These are phyloP conservation scores for Hymenoscyphus linearis DNA, from an alignment of 2,329 filamentous ascomycete genomes.

Conservation along the genomic window DNA sequence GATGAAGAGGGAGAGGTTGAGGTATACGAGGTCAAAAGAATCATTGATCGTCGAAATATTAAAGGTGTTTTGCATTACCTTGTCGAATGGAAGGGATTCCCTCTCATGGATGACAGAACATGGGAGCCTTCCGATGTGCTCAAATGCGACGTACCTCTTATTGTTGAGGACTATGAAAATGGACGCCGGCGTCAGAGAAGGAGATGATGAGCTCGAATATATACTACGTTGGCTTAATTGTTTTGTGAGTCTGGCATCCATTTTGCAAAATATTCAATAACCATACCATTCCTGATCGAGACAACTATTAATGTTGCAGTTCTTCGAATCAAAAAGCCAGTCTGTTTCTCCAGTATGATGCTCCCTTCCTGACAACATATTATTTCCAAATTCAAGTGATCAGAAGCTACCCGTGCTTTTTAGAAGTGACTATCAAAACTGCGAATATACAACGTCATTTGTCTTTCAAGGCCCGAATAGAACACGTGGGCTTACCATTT, in stretches of 20 bases:
- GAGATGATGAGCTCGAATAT: background rate
- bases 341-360: background rate
- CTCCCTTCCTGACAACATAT: background rate
- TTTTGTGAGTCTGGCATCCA: background rate
- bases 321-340: background rate
- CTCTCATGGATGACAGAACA: conserved; percentile 15
- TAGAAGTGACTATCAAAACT: too few species aligned
- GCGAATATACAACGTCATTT: too few species aligned
- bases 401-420: too few species aligned
- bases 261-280: background rate
- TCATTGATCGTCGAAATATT: conserved; percentile 13
- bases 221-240: background rate
- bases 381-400: background rate
- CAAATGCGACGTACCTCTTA: conserved; percentile 10
- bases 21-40: conserved; percentile 15
- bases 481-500: too few species aligned
- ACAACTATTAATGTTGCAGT: background rate
- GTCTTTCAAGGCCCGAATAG: too few species aligned
- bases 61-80: conserved; percentile 15
- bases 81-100: conserved; percentile 20
- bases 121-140: conserved; percentile 20
- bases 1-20: background rate
- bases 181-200: background rate
- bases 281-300: background rate
- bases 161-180: conserved; percentile 14